Conservation (phyloP, 116 monocot genomes). For the Posidonia oceanica region DNA sequence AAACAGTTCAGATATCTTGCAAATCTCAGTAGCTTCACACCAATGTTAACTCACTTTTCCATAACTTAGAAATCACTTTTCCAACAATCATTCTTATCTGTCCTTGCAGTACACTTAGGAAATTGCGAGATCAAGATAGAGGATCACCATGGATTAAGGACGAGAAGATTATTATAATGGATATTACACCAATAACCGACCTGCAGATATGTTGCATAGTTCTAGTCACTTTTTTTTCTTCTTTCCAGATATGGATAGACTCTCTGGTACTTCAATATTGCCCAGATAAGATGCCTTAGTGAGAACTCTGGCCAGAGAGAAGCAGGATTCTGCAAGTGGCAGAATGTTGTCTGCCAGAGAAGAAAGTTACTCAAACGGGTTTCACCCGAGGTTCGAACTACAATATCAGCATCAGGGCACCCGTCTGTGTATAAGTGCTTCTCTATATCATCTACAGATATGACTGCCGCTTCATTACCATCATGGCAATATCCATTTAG, state of each 20-base stretch:
- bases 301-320: conserved; percentile 71
- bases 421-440: conserved; percentile 30
- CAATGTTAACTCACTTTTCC: no score
- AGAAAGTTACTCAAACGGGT: conserved; percentile 81
- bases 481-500: neutral
- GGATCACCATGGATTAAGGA: no score
- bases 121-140: no score
- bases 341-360: conserved; percentile 49
- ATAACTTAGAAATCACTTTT: no score
- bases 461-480: neutral
- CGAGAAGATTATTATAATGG: no score
- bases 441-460: conserved; percentile 58
- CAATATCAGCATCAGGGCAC: conserved; percentile 64
- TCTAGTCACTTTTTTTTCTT: neutral
- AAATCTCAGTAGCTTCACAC: no score
- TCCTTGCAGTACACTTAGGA: no score
- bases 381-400: conserved; percentile 70
- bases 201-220: neutral
- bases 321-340: conserved; percentile 46
- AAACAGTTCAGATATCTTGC: no score
- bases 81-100: no score
- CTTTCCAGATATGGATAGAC: conserved; percentile 36
- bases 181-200: no score
- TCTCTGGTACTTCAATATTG: conserved; percentile 68
- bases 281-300: conserved; percentile 59